Evolutionary conservation across 768 basidiomycete genomes (phyloP).

Genomic region (Lyophyllum shimeji): DNA sequence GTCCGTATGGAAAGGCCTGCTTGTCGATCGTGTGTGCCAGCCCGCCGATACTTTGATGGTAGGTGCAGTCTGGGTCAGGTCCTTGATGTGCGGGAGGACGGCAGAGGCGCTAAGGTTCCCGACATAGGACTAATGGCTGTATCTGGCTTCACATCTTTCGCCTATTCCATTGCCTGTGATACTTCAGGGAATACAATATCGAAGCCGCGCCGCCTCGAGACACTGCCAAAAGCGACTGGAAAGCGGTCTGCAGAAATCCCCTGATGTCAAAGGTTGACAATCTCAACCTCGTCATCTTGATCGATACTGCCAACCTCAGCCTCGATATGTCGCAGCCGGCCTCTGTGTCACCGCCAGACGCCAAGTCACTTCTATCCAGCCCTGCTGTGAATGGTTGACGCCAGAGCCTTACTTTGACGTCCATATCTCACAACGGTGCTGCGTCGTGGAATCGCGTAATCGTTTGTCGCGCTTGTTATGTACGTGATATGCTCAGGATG

Average conservation of each 20-base stretch:
- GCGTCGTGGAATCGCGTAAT: slow-evolving; percentile 42
- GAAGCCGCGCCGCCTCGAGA: slow-evolving; percentile 34
- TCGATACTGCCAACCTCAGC: slow-evolving; percentile 40
- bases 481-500: slow-evolving; percentile 45
- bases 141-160: too few relatives aligned
- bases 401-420: slow-evolving; percentile 36
- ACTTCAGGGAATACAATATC: slow-evolving; percentile 40
- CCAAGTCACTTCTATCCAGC: neutral
- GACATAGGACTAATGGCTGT: too few relatives aligned
- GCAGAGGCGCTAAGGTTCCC: slow-evolving; percentile 16
- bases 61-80: slow-evolving; percentile 16
- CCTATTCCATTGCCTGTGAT: slow-evolving; percentile 44
- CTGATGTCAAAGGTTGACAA: slow-evolving; percentile 32
- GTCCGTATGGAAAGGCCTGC: slow-evolving; percentile 48
- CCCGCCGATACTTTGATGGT: slow-evolving; percentile 14
- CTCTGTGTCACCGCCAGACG: slow-evolving; percentile 36
- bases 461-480: slow-evolving; percentile 40
- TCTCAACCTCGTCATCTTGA: slow-evolving; percentile 32
- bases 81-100: slow-evolving; percentile 25
- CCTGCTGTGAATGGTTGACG: neutral
- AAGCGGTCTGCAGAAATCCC: slow-evolving; percentile 42
- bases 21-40: slow-evolving; percentile 36
- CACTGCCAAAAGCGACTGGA: too few relatives aligned
- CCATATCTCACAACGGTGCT: slow-evolving; percentile 41
- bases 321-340: slow-evolving; percentile 41